Percentiles rank a stretch among this genome's conserved stretches.
phyloP scores from a whole-genome alignment of 768 basidiomycete species.

The Boletellus ananiceps region DNA sequence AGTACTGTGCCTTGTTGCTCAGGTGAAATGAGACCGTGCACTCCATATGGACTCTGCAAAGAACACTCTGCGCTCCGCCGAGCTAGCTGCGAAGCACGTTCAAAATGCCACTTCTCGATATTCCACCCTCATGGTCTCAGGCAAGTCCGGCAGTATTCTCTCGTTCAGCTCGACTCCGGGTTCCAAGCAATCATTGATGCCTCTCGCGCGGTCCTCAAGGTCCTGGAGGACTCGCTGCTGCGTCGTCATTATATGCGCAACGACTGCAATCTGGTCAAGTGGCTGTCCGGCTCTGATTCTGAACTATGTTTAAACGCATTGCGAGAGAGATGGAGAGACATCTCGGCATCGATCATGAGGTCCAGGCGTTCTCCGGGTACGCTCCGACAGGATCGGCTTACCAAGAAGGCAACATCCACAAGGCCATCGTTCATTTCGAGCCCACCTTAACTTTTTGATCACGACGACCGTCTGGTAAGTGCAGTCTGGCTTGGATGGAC shows the following conservation, averaged over 20 bases:
- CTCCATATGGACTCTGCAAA: slow-evolving; percentile 4
- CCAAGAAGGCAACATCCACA: slow-evolving; percentile 1
- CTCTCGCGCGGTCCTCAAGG: slow-evolving; percentile 4
- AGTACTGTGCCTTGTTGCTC: too few relatives aligned
- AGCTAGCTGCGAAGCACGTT: neutral
- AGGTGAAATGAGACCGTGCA: too few relatives aligned
- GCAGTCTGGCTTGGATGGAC: neutral
- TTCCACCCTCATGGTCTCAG: neutral
- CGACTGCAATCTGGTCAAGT: slow-evolving; percentile 1
- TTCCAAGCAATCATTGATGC: slow-evolving; percentile 5
- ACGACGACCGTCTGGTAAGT: slow-evolving; percentile 11
- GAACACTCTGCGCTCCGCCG: neutral
- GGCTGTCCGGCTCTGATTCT: slow-evolving; percentile 3
- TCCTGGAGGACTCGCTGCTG: neutral
- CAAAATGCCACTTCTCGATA: neutral
- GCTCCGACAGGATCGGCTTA: neutral
- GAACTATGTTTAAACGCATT: slow-evolving; percentile 2
- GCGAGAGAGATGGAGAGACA: neutral
- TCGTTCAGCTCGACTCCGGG: slow-evolving; percentile 3
- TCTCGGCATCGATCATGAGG: neutral
- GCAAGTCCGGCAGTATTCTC: slow-evolving; percentile 3
- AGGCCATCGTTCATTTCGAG: neutral
- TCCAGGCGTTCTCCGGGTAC: neutral
- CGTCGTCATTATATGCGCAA: slow-evolving; percentile 1
- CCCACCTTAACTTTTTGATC: slow-evolving; percentile 10